Conservation (phyloP, 345 rosid genomes). For the Nephelium lappaceum region DNA sequence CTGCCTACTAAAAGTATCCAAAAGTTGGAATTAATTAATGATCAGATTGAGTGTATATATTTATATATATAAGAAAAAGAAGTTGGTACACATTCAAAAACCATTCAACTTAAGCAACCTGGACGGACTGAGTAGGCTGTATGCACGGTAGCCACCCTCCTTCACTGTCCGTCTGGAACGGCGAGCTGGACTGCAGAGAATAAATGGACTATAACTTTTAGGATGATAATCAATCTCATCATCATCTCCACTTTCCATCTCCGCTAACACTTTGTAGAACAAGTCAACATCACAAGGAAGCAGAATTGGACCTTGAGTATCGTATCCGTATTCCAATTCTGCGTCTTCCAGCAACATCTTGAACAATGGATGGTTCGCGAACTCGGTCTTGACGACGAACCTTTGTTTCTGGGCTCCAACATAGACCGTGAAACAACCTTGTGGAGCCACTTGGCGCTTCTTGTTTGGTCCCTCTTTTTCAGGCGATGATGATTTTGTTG, state of each 20-base stretch:
- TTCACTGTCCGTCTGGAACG: constrained; percentile 8
- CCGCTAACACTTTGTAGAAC: constrained; percentile 59
- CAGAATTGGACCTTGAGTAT: constrained; percentile 60
- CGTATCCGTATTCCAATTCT: constrained; percentile 63
- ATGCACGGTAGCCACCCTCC: constrained; percentile 31
- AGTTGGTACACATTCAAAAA: constrained; percentile 2
- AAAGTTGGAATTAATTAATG: not conserved
- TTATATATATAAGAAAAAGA: not conserved
- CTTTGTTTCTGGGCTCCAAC: constrained; percentile 65
- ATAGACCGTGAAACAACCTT: constrained; percentile 73
- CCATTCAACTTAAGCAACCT: constrained; percentile 42
- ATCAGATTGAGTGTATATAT: no score
- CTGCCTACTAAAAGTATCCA: not conserved
- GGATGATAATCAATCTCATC: constrained; percentile 1
- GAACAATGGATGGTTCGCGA: constrained; percentile 72
- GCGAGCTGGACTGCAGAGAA: constrained; percentile 24
- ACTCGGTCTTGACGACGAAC: constrained; percentile 53
- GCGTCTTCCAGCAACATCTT: constrained; percentile 74
- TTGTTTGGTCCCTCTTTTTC: constrained; percentile 13
- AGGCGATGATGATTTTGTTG: not conserved
- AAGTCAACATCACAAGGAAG: constrained; percentile 78
- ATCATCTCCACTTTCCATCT: constrained; percentile 43
- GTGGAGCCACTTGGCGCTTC: constrained; percentile 36
- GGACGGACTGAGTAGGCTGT: constrained; percentile 44
- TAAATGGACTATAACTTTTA: constrained; percentile 31